Evolutionary conservation across 2,329 filamentous ascomycete genomes (phyloP), one percentile per base, ranked within the genome.

Genomic region (Pseudonectria buxi): DNA sequence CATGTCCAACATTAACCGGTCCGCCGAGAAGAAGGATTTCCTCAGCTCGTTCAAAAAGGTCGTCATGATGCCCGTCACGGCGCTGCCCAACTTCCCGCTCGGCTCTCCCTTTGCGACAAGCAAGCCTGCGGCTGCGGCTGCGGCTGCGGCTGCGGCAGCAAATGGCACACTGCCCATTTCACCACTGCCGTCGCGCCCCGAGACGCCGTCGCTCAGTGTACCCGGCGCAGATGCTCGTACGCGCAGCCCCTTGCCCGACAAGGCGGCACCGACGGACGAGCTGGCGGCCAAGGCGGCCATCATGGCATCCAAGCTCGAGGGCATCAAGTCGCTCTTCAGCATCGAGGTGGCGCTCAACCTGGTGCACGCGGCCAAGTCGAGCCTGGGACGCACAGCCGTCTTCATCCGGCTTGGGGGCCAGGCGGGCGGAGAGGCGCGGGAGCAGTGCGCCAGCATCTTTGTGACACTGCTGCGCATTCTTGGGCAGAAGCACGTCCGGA

Each of bases 61-160:
- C 7, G 86, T 98, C 46, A 95, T 98, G 89, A 94, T 95, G 81
- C 92, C 92, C 3, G 90, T 98, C 32, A 94, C 86, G 34, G 90
- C 88, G 7, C 68, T 96, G 4, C 86, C 87, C 2, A 81, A 75
- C 30, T 76, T 86, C 41, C 62, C 75, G 6, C 65, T 76, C 32
- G 67, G 69, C 7, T 76, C 68, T n/a, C 72, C 72, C 36, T 86
- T 78, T 53, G 71, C 64, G 41, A 62, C 60, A 25, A 56, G 53
- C 31, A 71, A 66, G 35, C 55, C 66, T 1, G 40, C 59, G 7
- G 36, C 46, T 10, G 22, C 45, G 3, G 36, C 46, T 3, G 28
- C 45, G 15, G 18, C 49, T 2, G 39, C 46, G 2, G 14, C 43
- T 6, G 34, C 45, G 6, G 45, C 49, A 6, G 44, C 60, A 2